These are phyloP conservation scores for Casuarina equisetifolia DNA, from an alignment of 306 rosid genomes.

Conservation along the genomic window DNA sequence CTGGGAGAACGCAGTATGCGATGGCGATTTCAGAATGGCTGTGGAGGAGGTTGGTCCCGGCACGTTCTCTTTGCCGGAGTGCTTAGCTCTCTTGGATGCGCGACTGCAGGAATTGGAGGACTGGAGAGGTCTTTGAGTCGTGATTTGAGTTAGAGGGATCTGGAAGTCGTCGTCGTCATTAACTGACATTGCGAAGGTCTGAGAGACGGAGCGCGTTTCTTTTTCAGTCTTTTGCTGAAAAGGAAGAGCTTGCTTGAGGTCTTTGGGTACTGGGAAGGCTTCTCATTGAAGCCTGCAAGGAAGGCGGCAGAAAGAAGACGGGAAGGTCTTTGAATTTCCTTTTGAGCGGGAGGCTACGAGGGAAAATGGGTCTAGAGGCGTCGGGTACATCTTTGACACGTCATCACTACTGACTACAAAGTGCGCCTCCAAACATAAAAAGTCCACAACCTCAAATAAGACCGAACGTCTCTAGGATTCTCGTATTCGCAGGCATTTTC, in stretches of 20 bases:
- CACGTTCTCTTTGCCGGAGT: constrained; percentile 53
- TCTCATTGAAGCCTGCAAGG: too few species aligned
- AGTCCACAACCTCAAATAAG: too few species aligned
- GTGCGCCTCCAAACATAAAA: too few species aligned
- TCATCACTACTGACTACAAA: too few species aligned
- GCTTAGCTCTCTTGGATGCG: constrained; percentile 47
- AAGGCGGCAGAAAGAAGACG: too few species aligned
- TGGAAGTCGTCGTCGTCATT: constrained; percentile 48
- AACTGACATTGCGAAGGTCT: constrained; percentile 5
- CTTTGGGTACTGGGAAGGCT: too few species aligned
- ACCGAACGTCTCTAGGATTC: not conserved
- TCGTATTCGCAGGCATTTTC: not conserved
- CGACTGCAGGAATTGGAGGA: constrained; percentile 19
- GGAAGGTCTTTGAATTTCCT: too few species aligned
- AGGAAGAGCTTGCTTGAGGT: too few species aligned
- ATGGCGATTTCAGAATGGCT: not conserved
- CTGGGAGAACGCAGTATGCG: constrained; percentile 12
- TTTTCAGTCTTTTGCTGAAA: too few species aligned
- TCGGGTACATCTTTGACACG: too few species aligned
- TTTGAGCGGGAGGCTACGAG: too few species aligned
- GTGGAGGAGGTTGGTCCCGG: constrained; percentile 26
- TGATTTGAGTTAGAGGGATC: constrained; percentile 57
- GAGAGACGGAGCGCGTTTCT: not conserved
- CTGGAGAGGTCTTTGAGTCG: constrained; percentile 21
- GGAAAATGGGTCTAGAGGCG: too few species aligned